Percentiles rank a stretch among this genome's conserved stretches.
These are phyloP conservation scores for Hyaloperonospora brassicae DNA, from an alignment of 352 stramenopile species.

Conservation along the genomic window DNA sequence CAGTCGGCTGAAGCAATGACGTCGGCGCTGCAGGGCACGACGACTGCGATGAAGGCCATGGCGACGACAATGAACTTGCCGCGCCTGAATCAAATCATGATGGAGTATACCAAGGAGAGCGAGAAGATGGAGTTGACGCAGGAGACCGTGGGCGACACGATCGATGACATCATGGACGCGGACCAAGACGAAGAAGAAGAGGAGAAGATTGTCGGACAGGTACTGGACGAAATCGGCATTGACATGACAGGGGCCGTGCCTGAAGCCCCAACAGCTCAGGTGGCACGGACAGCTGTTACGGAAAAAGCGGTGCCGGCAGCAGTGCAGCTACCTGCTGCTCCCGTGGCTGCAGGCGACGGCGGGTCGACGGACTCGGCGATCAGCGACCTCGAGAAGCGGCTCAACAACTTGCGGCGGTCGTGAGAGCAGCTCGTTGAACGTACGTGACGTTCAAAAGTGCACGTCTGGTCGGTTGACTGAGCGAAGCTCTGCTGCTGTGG, in stretches of 20 bases:
- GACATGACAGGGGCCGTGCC: constrained; percentile 89
- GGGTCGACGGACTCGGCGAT: constrained; percentile 74
- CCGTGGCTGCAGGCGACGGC: constrained; percentile 42
- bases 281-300: constrained; percentile 30
- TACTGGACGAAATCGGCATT: constrained; percentile 97
- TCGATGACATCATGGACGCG: constrained; percentile 94
- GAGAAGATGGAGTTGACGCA: constrained; percentile 97
- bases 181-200: constrained; percentile 94
- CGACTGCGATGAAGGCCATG: constrained; percentile 79
- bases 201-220: constrained; percentile 93
- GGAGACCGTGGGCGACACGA: constrained; percentile 96
- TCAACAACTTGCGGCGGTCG: constrained; percentile 93
- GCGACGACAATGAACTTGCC: constrained; percentile 95
- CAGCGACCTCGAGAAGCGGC: constrained; percentile 92
- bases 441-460: neutral
- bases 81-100: constrained; percentile 96
- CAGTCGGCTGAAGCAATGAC: constrained; percentile 95
- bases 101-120: constrained; percentile 97
- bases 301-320: constrained; percentile 41
- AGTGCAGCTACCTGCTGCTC: constrained; percentile 35
- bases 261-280: constrained; percentile 68
- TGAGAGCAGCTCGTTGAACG: constrained; percentile 14
- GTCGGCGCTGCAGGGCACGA: constrained; percentile 75
- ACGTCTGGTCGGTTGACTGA: neutral
- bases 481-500: no score